These are phyloP conservation scores for Talaromyces wortmannii DNA, from an alignment of 495 filamentous ascomycete genomes.

Conservation along the genomic window DNA sequence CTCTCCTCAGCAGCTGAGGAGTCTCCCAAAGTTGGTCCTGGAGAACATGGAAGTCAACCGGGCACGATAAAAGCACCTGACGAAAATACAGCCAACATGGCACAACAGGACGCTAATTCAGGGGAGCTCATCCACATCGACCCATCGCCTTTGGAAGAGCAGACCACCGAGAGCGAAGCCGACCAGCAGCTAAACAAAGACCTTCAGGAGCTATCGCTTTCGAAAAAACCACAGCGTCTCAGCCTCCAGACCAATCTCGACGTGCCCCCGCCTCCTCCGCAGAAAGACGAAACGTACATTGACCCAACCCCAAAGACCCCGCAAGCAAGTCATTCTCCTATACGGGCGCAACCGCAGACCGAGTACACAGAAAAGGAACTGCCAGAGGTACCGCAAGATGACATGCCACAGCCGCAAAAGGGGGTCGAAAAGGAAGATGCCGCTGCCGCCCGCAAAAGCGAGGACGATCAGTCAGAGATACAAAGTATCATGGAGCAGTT, in stretches of 20 bases:
- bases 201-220: constrained; percentile 30
- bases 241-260: constrained; percentile 10
- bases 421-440: constrained; percentile 14
- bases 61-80: neutral
- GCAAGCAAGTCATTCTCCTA: constrained; percentile 39
- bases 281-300: constrained; percentile 51
- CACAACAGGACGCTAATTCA: neutral
- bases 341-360: constrained; percentile 21
- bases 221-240: constrained; percentile 11
- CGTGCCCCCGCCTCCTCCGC: constrained; percentile 28
- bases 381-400: constrained; percentile 47
- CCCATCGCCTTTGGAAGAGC: constrained; percentile 1
- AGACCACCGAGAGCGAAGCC: neutral
- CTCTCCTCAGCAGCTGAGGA: neutral
- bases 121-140: constrained; percentile 1
- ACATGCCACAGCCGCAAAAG: constrained; percentile 27
- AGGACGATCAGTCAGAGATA: constrained; percentile 77
- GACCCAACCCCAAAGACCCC: constrained; percentile 61
- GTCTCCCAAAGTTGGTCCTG: neutral
- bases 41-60: neutral
- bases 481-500: constrained; percentile 93
- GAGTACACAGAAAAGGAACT: constrained; percentile 45
- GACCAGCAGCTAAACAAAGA: constrained; percentile 4
- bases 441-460: constrained; percentile 48
- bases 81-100: neutral